Evolutionary conservation across 192 early-diverging fungal genomes (phyloP).

Genomic region (Linderina pennispora): DNA sequence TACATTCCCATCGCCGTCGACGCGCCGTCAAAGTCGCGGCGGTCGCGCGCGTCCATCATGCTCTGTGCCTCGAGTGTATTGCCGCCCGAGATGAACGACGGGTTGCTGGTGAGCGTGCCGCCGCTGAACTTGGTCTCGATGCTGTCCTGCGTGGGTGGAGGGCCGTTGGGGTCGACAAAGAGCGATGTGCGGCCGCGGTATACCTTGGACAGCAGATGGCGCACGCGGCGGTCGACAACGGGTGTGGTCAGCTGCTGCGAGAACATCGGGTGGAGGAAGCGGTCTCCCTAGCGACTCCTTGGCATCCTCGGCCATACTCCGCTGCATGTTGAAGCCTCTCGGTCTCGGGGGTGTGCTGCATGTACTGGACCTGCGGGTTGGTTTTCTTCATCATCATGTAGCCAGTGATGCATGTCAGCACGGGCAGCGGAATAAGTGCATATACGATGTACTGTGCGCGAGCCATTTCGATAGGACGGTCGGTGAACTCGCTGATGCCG

Average conservation of each 20-base stretch:
- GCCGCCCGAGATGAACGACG: constrained; percentile 36
- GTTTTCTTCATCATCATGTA: constrained; percentile 39
- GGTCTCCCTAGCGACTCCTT: constrained; percentile 46
- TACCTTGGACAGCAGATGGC: constrained; percentile 57
- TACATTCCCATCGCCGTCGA: constrained; percentile 17
- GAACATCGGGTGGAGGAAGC: constrained; percentile 64
- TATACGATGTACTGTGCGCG: constrained; percentile 41
- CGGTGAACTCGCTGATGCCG: constrained; percentile 52
- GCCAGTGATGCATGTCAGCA: constrained; percentile 53
- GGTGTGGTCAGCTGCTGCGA: constrained; percentile 56
- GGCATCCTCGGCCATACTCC: constrained; percentile 11
- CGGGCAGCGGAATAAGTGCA: constrained; percentile 54
- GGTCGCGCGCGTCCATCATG: constrained; percentile 44
- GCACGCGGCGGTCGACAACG: constrained; percentile 60
- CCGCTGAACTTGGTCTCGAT: constrained; percentile 4
- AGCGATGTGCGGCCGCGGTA: constrained; percentile 47
- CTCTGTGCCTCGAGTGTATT: constrained; percentile 26
- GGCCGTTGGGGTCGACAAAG: background rate
- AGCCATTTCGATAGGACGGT: constrained; percentile 19
- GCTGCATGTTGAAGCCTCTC: constrained; percentile 24
- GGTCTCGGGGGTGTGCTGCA: constrained; percentile 38
- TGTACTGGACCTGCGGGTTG: constrained; percentile 53
- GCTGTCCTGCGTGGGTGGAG: no score
- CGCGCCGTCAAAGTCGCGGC: constrained; percentile 43
- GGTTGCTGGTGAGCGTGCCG: constrained; percentile 13